Evolutionary conservation across 2,329 filamentous ascomycete genomes (phyloP), one percentile per base, ranked within the genome.

Genomic region (Ophiocordyceps robertsii): DNA sequence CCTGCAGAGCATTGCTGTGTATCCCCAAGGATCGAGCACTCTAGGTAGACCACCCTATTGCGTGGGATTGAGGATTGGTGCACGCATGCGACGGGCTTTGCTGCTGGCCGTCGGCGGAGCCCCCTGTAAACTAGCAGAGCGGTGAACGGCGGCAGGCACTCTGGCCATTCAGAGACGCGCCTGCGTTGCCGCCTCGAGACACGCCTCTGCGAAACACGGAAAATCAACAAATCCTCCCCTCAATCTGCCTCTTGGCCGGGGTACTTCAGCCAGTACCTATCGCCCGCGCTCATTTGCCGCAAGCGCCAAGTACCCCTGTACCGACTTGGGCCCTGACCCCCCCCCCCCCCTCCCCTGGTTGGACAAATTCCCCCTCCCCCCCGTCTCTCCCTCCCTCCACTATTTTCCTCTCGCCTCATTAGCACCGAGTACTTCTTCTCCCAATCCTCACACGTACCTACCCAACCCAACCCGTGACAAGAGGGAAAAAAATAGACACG

Each of bases 311-410:
- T 49, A 52, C 48, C 52, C 53, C 54, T 52, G 45, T 46, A 47
- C 46, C 39, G 44, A 41, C 41, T 45, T 45, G 38, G 43, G 24
- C 37, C 37, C 27, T 39, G 21, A 29, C 44, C 45, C 39, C 45
- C 46, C 46, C 46, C 46, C 51, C 56, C 59, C 60, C 54, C 57
- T n/a, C 32, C 32, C 33, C 33, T 36, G 33, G 58, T 56, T 54
- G 51, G 56, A 65, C 63, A 65, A 65, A 63, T 66, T 62, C 63
- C 64, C 63, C 65, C 66, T 65, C 66, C 64, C 65, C 65, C 21
- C 40, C 33, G 14, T 21, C 19, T 29, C 35, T 36, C 33, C 37
- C 37, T 37, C 30, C 39, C 37, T 38, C 37, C 37, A 64, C 63
- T 63, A 61, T 61, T 58, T 58, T 51, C 48, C 52, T 46, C 47